Percentiles rank a stretch among this genome's conserved stretches.
Conservation (phyloP, 768 basidiomycete genomes). For the Rhodotorula sphaerocarpa region DNA sequence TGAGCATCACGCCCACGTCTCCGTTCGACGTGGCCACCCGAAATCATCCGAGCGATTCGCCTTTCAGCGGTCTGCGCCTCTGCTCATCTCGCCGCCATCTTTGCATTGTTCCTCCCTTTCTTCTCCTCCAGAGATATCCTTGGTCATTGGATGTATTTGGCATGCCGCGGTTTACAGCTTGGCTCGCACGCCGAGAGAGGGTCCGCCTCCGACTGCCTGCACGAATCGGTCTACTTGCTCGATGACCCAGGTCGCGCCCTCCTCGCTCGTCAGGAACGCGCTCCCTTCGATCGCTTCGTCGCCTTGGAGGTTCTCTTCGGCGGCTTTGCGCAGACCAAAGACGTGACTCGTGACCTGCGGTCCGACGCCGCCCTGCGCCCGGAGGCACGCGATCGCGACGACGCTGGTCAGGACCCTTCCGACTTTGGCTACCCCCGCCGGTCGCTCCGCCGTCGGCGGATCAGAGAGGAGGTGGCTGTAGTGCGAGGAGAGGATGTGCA, state of each 20-base stretch:
- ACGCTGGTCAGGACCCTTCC: slow-evolving; percentile 43
- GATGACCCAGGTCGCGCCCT: slow-evolving; percentile 44
- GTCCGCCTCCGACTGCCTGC: slow-evolving; percentile 26
- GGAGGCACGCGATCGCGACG: slow-evolving; percentile 45
- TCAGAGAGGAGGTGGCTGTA: slow-evolving; percentile 45
- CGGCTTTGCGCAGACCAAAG: slow-evolving; percentile 44
- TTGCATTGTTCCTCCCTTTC: too few relatives aligned
- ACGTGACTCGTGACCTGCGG: slow-evolving; percentile 46
- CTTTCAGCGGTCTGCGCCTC: too few relatives aligned
- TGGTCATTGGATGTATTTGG: too few relatives aligned
- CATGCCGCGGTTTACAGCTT: slow-evolving; percentile 20
- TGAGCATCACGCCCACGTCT: too few relatives aligned
- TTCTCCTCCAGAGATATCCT: background rate
- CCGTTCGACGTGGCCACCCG: too few relatives aligned
- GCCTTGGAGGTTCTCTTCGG: slow-evolving; percentile 32
- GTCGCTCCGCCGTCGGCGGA: slow-evolving; percentile 31
- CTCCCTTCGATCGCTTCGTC: slow-evolving; percentile 16
- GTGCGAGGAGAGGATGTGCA: slow-evolving; percentile 46
- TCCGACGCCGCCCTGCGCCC: slow-evolving; percentile 44
- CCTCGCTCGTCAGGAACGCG: slow-evolving; percentile 43
- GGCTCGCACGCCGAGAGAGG: slow-evolving; percentile 19
- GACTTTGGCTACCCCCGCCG: slow-evolving; percentile 10
- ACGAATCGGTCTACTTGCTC: slow-evolving; percentile 42
- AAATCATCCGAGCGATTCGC: too few relatives aligned
- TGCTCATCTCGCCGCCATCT: too few relatives aligned